Evolutionary conservation across 768 basidiomycete species (phyloP).

Genomic region (Pisolithus marmoratus): DNA sequence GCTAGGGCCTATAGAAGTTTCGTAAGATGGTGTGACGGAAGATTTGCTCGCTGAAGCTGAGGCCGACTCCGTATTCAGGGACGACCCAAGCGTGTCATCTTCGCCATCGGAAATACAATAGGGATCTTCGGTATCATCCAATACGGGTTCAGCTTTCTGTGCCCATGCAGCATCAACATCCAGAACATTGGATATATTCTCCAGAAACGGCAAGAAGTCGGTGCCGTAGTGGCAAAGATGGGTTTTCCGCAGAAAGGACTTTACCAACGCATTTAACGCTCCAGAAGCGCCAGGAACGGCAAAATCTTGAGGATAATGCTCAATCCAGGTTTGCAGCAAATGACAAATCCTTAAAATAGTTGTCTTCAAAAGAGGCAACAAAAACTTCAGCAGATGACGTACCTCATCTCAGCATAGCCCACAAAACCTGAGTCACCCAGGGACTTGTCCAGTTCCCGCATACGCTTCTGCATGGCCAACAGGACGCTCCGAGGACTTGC

Average conservation of each 20-base stretch:
- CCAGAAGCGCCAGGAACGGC: slow-evolving; percentile 68
- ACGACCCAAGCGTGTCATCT: slow-evolving; percentile 24
- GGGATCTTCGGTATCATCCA: slow-evolving; percentile 59
- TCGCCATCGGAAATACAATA: slow-evolving; percentile 54
- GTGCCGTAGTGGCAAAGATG: slow-evolving; percentile 82
- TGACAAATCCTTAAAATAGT: slow-evolving; percentile 59
- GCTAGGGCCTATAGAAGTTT: slow-evolving; percentile 19
- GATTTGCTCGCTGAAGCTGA: slow-evolving; percentile 23
- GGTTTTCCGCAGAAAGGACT: slow-evolving; percentile 72
- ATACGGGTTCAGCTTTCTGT: slow-evolving; percentile 52
- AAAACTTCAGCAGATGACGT: slow-evolving; percentile 3
- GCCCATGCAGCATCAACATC: slow-evolving; percentile 75
- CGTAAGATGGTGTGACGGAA: slow-evolving; percentile 15
- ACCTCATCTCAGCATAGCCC: slow-evolving; percentile 87
- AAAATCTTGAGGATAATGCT: slow-evolving; percentile 73
- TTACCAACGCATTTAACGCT: slow-evolving; percentile 70
- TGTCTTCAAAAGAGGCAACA: background rate
- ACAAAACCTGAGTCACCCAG: slow-evolving; percentile 81
- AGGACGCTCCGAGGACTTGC: slow-evolving; percentile 72
- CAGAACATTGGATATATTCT: slow-evolving; percentile 53
- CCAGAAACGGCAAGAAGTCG: slow-evolving; percentile 76
- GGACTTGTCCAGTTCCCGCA: slow-evolving; percentile 69
- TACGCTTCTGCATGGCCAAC: slow-evolving; percentile 84
- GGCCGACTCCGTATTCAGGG: slow-evolving; percentile 27
- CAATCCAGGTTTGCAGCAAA: slow-evolving; percentile 73